Conservation (phyloP, 2,329 filamentous ascomycete genomes). For the Phyllosticta ampelicida region DNA sequence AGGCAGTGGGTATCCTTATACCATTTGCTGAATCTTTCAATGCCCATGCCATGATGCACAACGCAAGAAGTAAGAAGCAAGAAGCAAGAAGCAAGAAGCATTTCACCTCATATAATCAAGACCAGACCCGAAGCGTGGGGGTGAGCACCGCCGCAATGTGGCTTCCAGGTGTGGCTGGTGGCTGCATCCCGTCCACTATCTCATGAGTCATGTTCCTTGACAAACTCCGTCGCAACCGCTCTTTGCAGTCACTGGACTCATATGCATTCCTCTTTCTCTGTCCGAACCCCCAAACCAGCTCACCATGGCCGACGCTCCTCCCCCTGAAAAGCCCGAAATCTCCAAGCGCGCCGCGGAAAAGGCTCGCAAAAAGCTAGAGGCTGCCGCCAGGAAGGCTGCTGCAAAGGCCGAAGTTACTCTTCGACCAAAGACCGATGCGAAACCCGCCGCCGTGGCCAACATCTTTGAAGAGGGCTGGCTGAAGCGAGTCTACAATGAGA, state of each 20-base stretch:
- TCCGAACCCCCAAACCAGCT: neutral
- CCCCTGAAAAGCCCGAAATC: conserved; percentile 6
- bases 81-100: too few species aligned
- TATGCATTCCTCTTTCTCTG: neutral
- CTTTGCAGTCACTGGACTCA: too few species aligned
- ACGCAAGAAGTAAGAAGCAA: too few species aligned
- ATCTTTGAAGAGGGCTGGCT: conserved; percentile 42
- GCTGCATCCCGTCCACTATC: neutral
- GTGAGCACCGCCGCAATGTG: neutral
- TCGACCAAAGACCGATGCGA: conserved; percentile 26
- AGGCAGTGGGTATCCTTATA: too few species aligned
- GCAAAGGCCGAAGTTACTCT: conserved; percentile 32
- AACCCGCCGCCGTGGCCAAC: conserved; percentile 17
- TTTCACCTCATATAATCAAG: too few species aligned
- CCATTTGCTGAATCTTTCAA: too few species aligned
- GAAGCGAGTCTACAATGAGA: conserved; percentile 40
- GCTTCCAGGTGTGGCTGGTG: neutral
- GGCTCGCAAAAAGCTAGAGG: conserved; percentile 39
- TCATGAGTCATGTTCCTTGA: conserved; percentile 3
- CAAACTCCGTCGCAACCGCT: neutral
- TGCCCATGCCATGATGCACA: too few species aligned
- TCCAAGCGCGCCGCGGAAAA: conserved; percentile 41
- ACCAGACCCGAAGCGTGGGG: neutral
- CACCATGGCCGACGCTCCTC: conserved; percentile 5
- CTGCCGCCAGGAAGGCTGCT: conserved; percentile 31